Evolutionary conservation across 306 rosid species (phyloP).

Genomic region (Hylodesmum podocarpum): DNA sequence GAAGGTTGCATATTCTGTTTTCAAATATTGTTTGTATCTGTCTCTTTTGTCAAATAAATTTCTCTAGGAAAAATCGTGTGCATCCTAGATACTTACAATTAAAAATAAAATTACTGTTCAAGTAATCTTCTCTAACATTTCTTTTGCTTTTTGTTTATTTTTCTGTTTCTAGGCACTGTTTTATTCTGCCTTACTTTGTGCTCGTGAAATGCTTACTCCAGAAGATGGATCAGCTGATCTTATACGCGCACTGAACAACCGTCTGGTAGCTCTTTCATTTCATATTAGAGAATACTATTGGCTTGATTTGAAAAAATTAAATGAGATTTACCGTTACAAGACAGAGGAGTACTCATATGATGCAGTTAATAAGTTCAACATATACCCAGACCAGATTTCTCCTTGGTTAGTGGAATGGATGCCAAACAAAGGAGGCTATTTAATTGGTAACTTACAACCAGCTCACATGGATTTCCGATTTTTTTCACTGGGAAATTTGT

Average conservation of each 20-base stretch:
- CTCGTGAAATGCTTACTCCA: constrained; percentile 84
- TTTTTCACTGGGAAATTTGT: constrained; percentile 82
- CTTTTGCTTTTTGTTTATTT: constrained; percentile 9
- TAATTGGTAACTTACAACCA: constrained; percentile 89
- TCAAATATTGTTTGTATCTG: neutral
- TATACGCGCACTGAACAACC: constrained; percentile 72
- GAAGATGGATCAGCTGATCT: constrained; percentile 86
- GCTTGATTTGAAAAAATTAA: constrained; percentile 70
- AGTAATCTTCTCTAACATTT: constrained; percentile 15
- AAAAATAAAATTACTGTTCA: constrained; percentile 10
- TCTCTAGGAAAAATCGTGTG: neutral
- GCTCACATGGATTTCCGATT: constrained; percentile 96
- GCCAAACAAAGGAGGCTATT: constrained; percentile 77
- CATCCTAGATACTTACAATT: constrained; percentile 4
- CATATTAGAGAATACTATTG: constrained; percentile 88
- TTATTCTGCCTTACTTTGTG: constrained; percentile 76
- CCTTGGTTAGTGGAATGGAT: constrained; percentile 94
- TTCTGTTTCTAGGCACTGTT: constrained; percentile 65
- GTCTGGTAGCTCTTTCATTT: constrained; percentile 80
- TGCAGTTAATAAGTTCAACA: constrained; percentile 90
- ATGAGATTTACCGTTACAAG: constrained; percentile 85
- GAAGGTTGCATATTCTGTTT: neutral
- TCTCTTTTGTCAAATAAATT: neutral
- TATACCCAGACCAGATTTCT: constrained; percentile 78
- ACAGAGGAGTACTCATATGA: constrained; percentile 88